Conservation (phyloP, 2,329 filamentous ascomycete species). For the Aureobasidium namibiae region DNA sequence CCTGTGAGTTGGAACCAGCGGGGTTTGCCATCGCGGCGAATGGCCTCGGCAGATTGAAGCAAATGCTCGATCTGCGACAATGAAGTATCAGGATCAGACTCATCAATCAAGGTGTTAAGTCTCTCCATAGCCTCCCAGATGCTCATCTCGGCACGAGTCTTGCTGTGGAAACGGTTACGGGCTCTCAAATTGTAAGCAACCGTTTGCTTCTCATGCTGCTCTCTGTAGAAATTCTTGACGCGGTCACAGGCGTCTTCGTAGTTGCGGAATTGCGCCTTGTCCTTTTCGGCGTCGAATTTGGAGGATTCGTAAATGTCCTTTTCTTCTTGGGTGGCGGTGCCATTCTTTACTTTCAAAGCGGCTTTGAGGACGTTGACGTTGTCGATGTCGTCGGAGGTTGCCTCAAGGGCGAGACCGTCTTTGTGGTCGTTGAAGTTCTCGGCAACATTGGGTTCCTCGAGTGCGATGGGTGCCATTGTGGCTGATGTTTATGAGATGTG, state of each 20-base stretch:
- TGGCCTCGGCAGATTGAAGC: constrained; percentile 80
- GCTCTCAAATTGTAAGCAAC: constrained; percentile 78
- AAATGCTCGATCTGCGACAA: constrained; percentile 86
- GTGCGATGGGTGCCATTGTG: constrained; percentile 39
- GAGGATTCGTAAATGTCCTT: constrained; percentile 49
- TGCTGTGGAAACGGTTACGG: constrained; percentile 60
- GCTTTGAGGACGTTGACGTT: constrained; percentile 53
- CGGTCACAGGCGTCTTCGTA: constrained; percentile 77
- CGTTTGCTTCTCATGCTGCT: constrained; percentile 63
- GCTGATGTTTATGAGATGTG: background rate
- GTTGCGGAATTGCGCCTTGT: constrained; percentile 73
- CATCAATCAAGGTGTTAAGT: constrained; percentile 82
- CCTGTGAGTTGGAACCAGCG: constrained; percentile 75
- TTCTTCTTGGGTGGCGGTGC: constrained; percentile 37
- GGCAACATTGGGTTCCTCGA: constrained; percentile 35
- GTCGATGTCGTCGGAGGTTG: constrained; percentile 52
- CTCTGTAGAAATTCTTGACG: constrained; percentile 79
- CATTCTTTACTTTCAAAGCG: constrained; percentile 42
- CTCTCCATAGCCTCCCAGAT: constrained; percentile 91
- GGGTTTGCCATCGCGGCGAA: constrained; percentile 74
- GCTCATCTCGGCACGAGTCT: constrained; percentile 66
- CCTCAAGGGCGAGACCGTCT: constrained; percentile 51
- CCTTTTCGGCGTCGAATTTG: constrained; percentile 64
- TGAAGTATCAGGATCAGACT: constrained; percentile 81
- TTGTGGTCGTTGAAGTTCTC: constrained; percentile 41